phyloP scores from a whole-genome alignment of 2,329 filamentous ascomycete genomes.

The Xylariaceae sp. region DNA sequence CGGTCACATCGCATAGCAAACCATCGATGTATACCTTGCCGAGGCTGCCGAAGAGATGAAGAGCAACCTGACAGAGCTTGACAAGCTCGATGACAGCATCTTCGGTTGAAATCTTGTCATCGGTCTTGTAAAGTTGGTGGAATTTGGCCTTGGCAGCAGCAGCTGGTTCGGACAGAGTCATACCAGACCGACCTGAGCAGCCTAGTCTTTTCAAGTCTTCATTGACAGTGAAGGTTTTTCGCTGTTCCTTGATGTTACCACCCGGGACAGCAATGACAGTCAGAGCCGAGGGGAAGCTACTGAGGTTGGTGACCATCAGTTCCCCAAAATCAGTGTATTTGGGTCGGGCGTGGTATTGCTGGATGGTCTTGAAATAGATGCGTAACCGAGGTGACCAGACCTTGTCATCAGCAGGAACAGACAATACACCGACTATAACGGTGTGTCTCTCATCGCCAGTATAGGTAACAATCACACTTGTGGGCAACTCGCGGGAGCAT shows the following conservation, averaged over 20 bases:
- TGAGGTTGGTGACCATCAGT: constrained; percentile 91
- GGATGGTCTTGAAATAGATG: constrained; percentile 81
- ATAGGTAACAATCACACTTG: constrained; percentile 87
- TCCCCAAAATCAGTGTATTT: constrained; percentile 79
- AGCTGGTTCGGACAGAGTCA: constrained; percentile 75
- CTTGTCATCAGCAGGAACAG: constrained; percentile 74
- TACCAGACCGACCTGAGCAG: constrained; percentile 82
- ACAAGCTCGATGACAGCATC: constrained; percentile 82
- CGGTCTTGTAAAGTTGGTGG: constrained; percentile 82
- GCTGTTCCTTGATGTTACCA: constrained; percentile 76
- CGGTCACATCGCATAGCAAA: constrained; percentile 86
- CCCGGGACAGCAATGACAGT: constrained; percentile 89
- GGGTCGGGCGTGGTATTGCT: constrained; percentile 77
- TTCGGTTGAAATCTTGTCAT: constrained; percentile 73
- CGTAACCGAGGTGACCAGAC: constrained; percentile 76
- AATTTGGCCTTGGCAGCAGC: constrained; percentile 87
- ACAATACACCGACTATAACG: constrained; percentile 75
- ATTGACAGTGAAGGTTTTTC: constrained; percentile 86
- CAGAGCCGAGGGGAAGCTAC: constrained; percentile 83
- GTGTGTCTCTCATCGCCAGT: constrained; percentile 79
- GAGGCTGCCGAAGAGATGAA: constrained; percentile 83
- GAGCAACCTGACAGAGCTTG: constrained; percentile 83
- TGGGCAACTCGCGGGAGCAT: constrained; percentile 84
- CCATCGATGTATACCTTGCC: constrained; percentile 89
- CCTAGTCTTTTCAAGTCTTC: constrained; percentile 89